These are phyloP conservation scores for Chrysoporthe puriensis DNA, from an alignment of 2,329 filamentous ascomycete species.

Conservation along the genomic window DNA sequence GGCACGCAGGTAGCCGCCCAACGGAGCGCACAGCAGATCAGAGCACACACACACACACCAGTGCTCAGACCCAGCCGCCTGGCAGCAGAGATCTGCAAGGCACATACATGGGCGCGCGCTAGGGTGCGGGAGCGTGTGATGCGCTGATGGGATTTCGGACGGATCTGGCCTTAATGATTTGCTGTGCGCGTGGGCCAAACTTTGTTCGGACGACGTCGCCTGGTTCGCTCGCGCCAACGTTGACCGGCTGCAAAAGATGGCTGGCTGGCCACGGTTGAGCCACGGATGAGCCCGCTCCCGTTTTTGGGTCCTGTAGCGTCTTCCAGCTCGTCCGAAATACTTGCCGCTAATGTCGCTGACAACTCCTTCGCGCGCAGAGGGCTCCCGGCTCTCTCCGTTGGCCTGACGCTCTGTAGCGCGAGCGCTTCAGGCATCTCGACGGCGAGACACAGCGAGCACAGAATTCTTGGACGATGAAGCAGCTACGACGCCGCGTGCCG, in stretches of 20 bases:
- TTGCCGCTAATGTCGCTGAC: conserved; percentile 4
- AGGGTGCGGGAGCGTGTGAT: neutral
- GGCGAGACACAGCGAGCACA: neutral
- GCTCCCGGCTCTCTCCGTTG: neutral
- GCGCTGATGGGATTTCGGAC: neutral
- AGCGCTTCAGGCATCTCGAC: neutral
- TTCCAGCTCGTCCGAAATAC: conserved; percentile 2
- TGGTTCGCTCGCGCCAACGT: neutral
- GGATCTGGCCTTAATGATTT: neutral
- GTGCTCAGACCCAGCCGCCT: conserved; percentile 1
- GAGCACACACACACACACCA: neutral
- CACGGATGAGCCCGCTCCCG: conserved; percentile 7
- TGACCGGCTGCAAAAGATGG: neutral
- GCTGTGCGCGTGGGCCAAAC: conserved; percentile 3
- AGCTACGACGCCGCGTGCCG: neutral
- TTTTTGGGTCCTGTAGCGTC: neutral
- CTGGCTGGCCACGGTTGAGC: conserved; percentile 6
- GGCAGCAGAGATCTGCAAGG: neutral
- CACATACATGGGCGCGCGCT: neutral
- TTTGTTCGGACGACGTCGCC: conserved; percentile 3
- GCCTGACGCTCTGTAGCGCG: neutral
- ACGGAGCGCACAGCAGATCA: neutral
- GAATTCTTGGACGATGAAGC: neutral
- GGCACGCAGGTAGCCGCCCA: conserved; percentile 4
- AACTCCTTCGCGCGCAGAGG: neutral